phyloP scores from a whole-genome alignment of 2,329 filamentous ascomycete genomes.

The Tricladium varicosporioides region DNA sequence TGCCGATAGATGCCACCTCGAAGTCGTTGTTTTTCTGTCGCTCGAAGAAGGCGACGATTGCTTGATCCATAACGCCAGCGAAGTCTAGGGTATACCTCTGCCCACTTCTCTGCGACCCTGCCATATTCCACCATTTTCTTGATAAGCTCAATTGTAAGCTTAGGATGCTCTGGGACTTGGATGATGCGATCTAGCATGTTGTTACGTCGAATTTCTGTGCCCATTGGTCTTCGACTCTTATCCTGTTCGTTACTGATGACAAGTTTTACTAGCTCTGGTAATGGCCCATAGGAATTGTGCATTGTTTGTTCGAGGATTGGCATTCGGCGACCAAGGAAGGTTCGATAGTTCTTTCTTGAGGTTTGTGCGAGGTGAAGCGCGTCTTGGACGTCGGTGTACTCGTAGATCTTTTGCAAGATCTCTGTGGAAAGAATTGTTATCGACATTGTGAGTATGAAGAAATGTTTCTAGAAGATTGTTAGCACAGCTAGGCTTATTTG shows the following conservation, averaged over 20 bases:
- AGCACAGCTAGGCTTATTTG: constrained; percentile 1
- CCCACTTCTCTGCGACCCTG: constrained; percentile 30
- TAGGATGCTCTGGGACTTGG: constrained; percentile 18
- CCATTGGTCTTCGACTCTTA: constrained; percentile 27
- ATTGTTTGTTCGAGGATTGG: constrained; percentile 25
- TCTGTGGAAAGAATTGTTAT: constrained; percentile 32
- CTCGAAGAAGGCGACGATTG: constrained; percentile 29
- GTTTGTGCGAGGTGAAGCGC: constrained; percentile 31
- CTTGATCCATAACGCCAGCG: constrained; percentile 32
- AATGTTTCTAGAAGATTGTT: constrained; percentile 6
- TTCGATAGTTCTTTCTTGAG: constrained; percentile 26
- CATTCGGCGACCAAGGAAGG: constrained; percentile 27
- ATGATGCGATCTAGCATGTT: constrained; percentile 26
- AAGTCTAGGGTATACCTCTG: constrained; percentile 33
- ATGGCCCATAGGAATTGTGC: constrained; percentile 29
- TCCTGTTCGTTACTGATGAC: constrained; percentile 30
- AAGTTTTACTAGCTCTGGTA: constrained; percentile 29
- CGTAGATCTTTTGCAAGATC: constrained; percentile 32
- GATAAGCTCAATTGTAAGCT: constrained; percentile 29
- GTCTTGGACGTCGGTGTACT: constrained; percentile 28
- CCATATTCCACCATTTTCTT: constrained; percentile 32
- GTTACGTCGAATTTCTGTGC: constrained; percentile 30
- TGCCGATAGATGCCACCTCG: constrained; percentile 31
- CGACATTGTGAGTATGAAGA: constrained; percentile 24
- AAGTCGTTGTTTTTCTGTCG: constrained; percentile 28